Evolutionary conservation across 2,329 filamentous ascomycete species (phyloP).

Genomic region (Verticillium tricorpus): DNA sequence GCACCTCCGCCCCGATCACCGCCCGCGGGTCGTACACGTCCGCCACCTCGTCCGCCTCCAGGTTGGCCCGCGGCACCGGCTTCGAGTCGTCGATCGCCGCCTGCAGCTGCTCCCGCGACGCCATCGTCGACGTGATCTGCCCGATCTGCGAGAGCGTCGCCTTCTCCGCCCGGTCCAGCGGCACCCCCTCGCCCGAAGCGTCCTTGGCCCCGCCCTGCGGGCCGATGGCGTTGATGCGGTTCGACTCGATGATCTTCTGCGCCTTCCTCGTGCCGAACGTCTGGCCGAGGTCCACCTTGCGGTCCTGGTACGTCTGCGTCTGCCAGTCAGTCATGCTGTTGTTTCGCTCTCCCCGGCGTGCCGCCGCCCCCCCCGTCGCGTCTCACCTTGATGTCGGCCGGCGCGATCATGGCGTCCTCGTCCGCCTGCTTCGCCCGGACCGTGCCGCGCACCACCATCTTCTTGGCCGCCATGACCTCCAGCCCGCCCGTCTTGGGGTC

Average conservation of each 20-base stretch:
- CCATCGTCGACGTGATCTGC: slow-evolving; percentile 59
- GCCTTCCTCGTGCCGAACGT: slow-evolving; percentile 85
- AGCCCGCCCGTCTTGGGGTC: slow-evolving; percentile 56
- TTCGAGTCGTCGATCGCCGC: slow-evolving; percentile 62
- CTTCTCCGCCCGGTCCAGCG: slow-evolving; percentile 49
- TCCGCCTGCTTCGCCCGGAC: slow-evolving; percentile 52
- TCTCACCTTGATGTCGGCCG: slow-evolving; percentile 14
- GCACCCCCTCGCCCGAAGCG: slow-evolving; percentile 23
- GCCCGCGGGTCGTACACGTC: slow-evolving; percentile 67
- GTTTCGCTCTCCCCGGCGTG: not conserved
- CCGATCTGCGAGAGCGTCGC: slow-evolving; percentile 62
- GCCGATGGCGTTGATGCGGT: slow-evolving; percentile 67
- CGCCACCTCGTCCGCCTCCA: slow-evolving; percentile 60
- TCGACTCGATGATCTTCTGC: slow-evolving; percentile 68
- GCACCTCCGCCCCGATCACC: slow-evolving; percentile 63
- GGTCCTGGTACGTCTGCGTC: slow-evolving; percentile 51
- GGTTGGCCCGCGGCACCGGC: slow-evolving; percentile 67
- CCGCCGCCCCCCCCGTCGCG: not conserved
- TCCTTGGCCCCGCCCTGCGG: slow-evolving; percentile 27
- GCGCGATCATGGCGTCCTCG: slow-evolving; percentile 37
- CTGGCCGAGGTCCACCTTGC: slow-evolving; percentile 65
- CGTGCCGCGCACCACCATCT: slow-evolving; percentile 55
- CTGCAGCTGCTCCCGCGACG: slow-evolving; percentile 61
- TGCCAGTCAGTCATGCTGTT: slow-evolving; percentile 15
- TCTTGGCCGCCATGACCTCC: slow-evolving; percentile 59